A percentile compares a stretch with the other conserved stretches of the same genome.
Conservation (phyloP, 169 alveolate genomes). For the Cryptosporidium sp. region DNA sequence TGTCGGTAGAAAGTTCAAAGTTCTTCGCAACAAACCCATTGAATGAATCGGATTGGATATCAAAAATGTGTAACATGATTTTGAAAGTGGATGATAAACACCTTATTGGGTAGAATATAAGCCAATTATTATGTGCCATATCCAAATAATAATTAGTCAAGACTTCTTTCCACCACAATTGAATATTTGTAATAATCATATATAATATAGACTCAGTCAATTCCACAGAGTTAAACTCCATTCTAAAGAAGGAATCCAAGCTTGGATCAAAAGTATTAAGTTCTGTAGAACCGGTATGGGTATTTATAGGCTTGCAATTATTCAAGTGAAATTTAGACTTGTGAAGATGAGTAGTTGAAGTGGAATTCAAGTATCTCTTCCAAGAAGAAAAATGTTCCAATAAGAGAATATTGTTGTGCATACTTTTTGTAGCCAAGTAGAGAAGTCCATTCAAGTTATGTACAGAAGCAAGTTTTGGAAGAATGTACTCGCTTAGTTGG, state of each 20-base stretch:
- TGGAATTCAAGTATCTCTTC: constrained; percentile 63
- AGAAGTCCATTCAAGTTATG: constrained; percentile 51
- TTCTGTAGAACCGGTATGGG: background rate
- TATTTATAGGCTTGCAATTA: background rate
- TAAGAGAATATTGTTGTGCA: constrained; percentile 58
- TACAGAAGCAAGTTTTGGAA: constrained; percentile 34
- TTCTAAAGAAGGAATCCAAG: constrained; percentile 4
- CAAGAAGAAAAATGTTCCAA: constrained; percentile 68
- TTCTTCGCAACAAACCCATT: constrained; percentile 36
- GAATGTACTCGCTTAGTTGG: background rate
- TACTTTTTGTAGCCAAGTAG: constrained; percentile 46
- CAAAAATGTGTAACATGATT: constrained; percentile 52
- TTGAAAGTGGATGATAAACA: constrained; percentile 64
- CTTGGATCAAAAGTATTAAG: background rate
- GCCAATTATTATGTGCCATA: constrained; percentile 70
- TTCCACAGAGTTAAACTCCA: constrained; percentile 52
- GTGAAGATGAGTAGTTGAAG: constrained; percentile 38
- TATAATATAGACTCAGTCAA: constrained; percentile 40
- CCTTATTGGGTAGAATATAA: constrained; percentile 43
- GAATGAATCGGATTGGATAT: constrained; percentile 61
- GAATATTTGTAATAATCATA: constrained; percentile 20
- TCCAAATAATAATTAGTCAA: constrained; percentile 58
- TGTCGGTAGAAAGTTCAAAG: background rate
- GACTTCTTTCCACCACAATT: constrained; percentile 71
- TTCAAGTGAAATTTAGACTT: constrained; percentile 27